Percentiles rank a stretch among this genome's conserved stretches.
Evolutionary conservation across 1,139 yeast genomes (phyloP).

Genomic region (Kodamaea ohmeri): DNA sequence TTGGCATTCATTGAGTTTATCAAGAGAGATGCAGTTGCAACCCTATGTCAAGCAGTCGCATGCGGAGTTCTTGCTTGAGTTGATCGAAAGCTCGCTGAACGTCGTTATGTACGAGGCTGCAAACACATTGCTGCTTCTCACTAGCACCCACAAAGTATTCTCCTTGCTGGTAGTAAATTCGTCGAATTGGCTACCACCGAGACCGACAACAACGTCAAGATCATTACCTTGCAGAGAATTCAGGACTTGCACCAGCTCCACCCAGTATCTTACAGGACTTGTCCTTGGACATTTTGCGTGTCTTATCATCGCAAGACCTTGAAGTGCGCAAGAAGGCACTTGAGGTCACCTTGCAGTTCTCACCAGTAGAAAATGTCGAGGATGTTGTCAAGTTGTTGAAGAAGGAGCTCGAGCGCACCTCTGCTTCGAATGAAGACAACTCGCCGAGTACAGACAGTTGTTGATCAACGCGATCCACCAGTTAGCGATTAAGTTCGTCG

Average conservation of each 20-base stretch:
- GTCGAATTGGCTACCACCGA: constrained; percentile 88
- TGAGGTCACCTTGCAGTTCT: constrained; percentile 75
- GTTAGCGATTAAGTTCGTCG: constrained; percentile 84
- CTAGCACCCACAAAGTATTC: constrained; percentile 64
- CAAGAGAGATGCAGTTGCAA: constrained; percentile 70
- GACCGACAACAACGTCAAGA: constrained; percentile 88
- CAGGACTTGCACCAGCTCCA: constrained; percentile 68
- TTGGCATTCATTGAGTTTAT: constrained; percentile 89
- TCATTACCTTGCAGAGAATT: constrained; percentile 86
- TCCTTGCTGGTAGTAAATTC: constrained; percentile 78
- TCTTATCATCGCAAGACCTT: constrained; percentile 80
- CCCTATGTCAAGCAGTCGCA: constrained; percentile 70
- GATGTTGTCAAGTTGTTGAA: constrained; percentile 89
- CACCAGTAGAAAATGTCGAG: constrained; percentile 85
- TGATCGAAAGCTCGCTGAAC: constrained; percentile 67
- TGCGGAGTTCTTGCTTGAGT: constrained; percentile 66
- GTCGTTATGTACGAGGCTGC: constrained; percentile 93
- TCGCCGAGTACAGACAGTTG: constrained; percentile 82
- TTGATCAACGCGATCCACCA: constrained; percentile 86
- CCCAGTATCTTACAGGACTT: constrained; percentile 82
- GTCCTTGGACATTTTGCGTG: constrained; percentile 82
- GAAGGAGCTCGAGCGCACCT: constrained; percentile 80
- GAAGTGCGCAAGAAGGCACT: constrained; percentile 90
- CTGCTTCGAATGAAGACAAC: constrained; percentile 67
- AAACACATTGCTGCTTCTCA: constrained; percentile 71